A percentile compares a stretch with the other conserved stretches of the same genome.
Conservation (phyloP, 768 basidiomycete genomes). For the Russula sp. region DNA sequence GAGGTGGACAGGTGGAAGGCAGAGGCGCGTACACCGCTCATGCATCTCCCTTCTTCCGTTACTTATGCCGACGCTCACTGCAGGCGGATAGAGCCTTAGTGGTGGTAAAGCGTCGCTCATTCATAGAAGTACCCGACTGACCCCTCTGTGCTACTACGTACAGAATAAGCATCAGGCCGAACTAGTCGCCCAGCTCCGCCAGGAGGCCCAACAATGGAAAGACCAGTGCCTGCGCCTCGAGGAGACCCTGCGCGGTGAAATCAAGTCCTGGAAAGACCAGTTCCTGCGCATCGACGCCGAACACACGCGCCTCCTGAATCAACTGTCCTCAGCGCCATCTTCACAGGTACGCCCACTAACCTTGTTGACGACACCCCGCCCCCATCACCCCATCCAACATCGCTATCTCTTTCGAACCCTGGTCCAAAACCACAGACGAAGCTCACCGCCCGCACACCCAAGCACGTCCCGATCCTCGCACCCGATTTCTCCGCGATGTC, state of each 20-base stretch:
- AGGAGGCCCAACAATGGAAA: slow-evolving; percentile 67
- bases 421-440: slow-evolving; percentile 8
- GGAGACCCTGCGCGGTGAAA: slow-evolving; percentile 40
- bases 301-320: slow-evolving; percentile 47
- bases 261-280: slow-evolving; percentile 73
- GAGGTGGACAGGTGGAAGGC: slow-evolving; percentile 21
- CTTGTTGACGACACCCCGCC: not conserved
- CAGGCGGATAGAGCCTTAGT: slow-evolving; percentile 11
- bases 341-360: slow-evolving; percentile 4
- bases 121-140: not conserved
- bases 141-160: slow-evolving; percentile 24
- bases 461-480: slow-evolving; percentile 14
- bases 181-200: slow-evolving; percentile 51
- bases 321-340: slow-evolving; percentile 31
- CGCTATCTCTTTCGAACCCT: not conserved
- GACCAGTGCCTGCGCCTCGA: slow-evolving; percentile 48
- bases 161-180: slow-evolving; percentile 56
- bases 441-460: slow-evolving; percentile 24
- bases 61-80: not conserved
- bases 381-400: not conserved
- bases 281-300: slow-evolving; percentile 69
- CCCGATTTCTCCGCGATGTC: slow-evolving; percentile 21
- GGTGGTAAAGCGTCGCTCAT: not conserved
- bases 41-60: not conserved
- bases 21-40: slow-evolving; percentile 6